phyloP scores from a whole-genome alignment of 345 rosid species.

The Stellera chamaejasme region DNA sequence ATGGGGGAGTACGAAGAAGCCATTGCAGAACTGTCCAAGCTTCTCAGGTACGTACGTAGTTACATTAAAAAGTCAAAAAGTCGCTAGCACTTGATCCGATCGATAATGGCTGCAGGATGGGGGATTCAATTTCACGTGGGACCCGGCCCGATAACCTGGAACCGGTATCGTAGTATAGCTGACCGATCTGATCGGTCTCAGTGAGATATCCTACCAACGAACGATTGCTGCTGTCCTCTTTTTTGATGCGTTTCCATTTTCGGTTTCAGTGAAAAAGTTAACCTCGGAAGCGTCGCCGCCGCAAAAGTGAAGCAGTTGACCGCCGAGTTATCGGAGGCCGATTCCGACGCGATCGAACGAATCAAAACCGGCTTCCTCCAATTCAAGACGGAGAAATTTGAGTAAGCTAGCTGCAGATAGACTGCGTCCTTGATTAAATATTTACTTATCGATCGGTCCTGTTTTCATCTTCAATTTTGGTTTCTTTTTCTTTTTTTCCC shows the following conservation, averaged over 20 bases:
- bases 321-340: constrained; percentile 50
- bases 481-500: no score
- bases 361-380: constrained; percentile 64
- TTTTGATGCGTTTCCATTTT: neutral
- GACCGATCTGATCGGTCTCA: no score
- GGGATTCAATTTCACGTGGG: constrained; percentile 1
- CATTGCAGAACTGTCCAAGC: constrained; percentile 64
- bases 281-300: constrained; percentile 67
- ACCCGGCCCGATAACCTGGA: no score
- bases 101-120: neutral
- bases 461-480: no score
- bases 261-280: constrained; percentile 47
- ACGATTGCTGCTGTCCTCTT: no score
- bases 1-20: constrained; percentile 78
- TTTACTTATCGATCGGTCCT: no score
- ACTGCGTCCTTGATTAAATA: neutral
- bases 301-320: constrained; percentile 72
- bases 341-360: constrained; percentile 44
- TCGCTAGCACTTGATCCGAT: constrained; percentile 5
- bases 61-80: neutral
- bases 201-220: no score
- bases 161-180: neutral
- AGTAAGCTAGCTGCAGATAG: constrained; percentile 41
- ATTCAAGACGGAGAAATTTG: constrained; percentile 69
- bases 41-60: constrained; percentile 50